Conservation (phyloP, 2,329 filamentous ascomycete genomes). For the Aspergillus ibericus region DNA sequence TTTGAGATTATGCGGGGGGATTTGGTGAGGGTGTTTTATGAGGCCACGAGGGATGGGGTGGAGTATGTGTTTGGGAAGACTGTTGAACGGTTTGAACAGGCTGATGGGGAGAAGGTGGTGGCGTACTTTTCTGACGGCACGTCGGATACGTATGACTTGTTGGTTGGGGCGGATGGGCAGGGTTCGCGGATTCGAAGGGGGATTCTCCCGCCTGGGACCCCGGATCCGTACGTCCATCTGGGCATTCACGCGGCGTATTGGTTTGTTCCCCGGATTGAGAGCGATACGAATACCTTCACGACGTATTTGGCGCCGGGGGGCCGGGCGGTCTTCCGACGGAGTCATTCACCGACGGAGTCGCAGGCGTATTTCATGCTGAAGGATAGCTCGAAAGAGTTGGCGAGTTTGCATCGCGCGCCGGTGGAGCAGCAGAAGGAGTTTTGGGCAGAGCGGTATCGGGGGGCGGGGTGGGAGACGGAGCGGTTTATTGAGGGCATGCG, state of each 20-base stretch:
- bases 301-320: constrained; percentile 22
- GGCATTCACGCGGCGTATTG: constrained; percentile 30
- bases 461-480: constrained; percentile 41
- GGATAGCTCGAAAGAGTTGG: constrained; percentile 13
- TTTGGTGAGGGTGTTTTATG: constrained; percentile 53
- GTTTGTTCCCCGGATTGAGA: constrained; percentile 24
- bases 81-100: constrained; percentile 32
- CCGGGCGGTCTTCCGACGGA: constrained; percentile 24
- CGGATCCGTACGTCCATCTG: constrained; percentile 20
- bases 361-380: constrained; percentile 24
- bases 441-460: constrained; percentile 30
- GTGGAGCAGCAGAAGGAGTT: constrained; percentile 29
- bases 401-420: constrained; percentile 12
- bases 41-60: constrained; percentile 36
- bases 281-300: constrained; percentile 21
- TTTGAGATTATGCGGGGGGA: constrained; percentile 63
- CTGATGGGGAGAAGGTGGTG: constrained; percentile 32
- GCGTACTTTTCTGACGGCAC: constrained; percentile 48
- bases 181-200: constrained; percentile 51
- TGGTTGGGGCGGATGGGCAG: constrained; percentile 59
- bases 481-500: constrained; percentile 43
- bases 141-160: constrained; percentile 49
- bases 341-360: constrained; percentile 20
- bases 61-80: constrained; percentile 37
- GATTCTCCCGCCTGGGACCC: constrained; percentile 31